A percentile compares a stretch with the other conserved stretches of the same genome.
These are phyloP conservation scores for Sisymbrium altissimum DNA, from an alignment of 345 rosid genomes.

Conservation along the genomic window DNA sequence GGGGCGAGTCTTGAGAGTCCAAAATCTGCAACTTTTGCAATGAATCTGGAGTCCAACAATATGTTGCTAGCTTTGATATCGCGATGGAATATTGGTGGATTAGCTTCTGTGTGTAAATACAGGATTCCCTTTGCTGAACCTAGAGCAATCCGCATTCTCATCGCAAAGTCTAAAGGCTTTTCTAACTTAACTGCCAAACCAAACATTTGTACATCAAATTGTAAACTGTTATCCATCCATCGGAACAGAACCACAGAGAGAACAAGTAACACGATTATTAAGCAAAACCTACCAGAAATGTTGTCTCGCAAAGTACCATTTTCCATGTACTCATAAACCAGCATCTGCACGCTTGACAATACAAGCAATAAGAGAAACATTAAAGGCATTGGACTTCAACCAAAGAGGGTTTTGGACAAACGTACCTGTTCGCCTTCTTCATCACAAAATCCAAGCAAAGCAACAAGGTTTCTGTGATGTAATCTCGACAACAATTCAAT, in stretches of 20 bases:
- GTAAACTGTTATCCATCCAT: neutral
- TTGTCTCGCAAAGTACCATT: constrained; percentile 90
- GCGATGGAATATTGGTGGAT: constrained; percentile 91
- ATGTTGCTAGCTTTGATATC: constrained; percentile 97
- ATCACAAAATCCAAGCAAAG: constrained; percentile 85
- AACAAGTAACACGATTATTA: neutral
- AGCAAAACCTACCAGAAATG: constrained; percentile 58
- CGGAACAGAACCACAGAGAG: neutral
- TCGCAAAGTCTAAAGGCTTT: constrained; percentile 57
- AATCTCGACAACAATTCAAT: constrained; percentile 81
- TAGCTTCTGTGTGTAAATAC: constrained; percentile 86
- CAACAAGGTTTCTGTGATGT: constrained; percentile 93
- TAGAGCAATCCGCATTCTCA: constrained; percentile 64
- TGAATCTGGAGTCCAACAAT: constrained; percentile 60
- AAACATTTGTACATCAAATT: neutral
- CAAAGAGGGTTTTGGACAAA: constrained; percentile 1
- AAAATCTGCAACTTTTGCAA: constrained; percentile 95
- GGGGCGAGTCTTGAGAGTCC: constrained; percentile 94
- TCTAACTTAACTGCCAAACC: constrained; percentile 47
- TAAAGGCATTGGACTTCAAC: neutral
- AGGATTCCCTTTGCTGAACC: constrained; percentile 87
- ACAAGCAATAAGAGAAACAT: constrained; percentile 16
- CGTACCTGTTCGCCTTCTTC: constrained; percentile 94
- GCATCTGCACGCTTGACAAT: constrained; percentile 55
- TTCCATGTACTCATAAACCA: constrained; percentile 86